Evolutionary conservation across 805 yeast species (phyloP), one percentile per base, ranked within the genome.

Genomic region (Nakazawaea ambrosiae): DNA sequence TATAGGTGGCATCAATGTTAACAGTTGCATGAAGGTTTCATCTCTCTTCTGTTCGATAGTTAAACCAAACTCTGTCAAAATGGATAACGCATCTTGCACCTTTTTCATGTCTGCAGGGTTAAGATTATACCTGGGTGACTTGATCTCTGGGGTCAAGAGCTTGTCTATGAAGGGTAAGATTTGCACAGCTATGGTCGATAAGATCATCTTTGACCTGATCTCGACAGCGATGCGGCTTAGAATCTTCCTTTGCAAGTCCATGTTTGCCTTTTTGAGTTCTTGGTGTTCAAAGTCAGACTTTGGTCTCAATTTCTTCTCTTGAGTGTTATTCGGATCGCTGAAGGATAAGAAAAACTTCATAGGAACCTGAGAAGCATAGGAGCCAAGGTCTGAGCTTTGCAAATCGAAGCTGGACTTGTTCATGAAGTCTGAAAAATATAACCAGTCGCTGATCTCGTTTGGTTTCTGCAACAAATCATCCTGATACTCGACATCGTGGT

Each of bases 381-480:
- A 61, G 19, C 66, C 59, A 34, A 78, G 48, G 17, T 70, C 75
- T 3, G 66, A 66, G 41, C 65, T 64, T 36, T 68, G 70, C 37
- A 60, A 60, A 25, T 52, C 66, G 33, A 62, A 62, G 1, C 64
- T 60, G 30, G 59, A 59, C 10, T 43, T 45, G 27, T 57, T 55
- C 53, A 81, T 56, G n/a, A 59, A 33, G 53, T 89, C 97, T 44
- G 78, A 73, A 52, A 82, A 84, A 46, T 59, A 70, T 20, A 84
- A 52, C 95, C 95, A 89, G 44, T 85, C 92, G 29, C 83, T 71
- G 7, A 87, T 60, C 19, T 56, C 61, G 11, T 72, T 56, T 0
- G 94, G 82, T 45, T 79, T 80, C 7, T 46, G 46, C 20, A 85
- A 57, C 33, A 76, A 64, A 38, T 74, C 79, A 46, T 85, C 95